Base-by-base conservation (phyloP, 1,284 basidiomycete species). In the Pseudozyma tsukubaensis region DNA sequence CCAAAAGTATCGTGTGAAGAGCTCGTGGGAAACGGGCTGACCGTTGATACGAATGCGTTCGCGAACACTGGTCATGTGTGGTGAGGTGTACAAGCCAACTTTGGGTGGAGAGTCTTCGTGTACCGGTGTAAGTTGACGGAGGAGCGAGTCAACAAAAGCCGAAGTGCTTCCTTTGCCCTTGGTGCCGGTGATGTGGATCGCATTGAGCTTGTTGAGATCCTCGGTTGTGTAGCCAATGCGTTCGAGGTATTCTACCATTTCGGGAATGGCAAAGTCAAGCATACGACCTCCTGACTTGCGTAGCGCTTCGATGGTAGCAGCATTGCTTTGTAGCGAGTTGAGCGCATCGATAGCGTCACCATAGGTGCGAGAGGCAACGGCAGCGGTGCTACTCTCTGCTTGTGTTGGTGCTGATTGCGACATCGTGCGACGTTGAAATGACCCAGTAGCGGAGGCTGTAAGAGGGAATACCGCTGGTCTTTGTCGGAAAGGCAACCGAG, bases 131-230 rank as follows among this genome's bases (percentile, higher is more conserved):
- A 76, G 66, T 21, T 74, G 58, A 7, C 70, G 77, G 1, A 84
- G 57, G 16, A 86, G 64, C 16, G 82, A 81, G 39, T 83, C 82
- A 40, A 81, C 83, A 79, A 99, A 99, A 2, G 97, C 96, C 62
- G 92, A 94, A 0, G 97, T 97, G 3, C 94, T 98, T 3, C 97
- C 97, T 85, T 99, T 99, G 48, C 97, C 97, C 86, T 99, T 99
- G 5, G 97, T 99, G 3, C 97, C 97, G 13, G 97, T 96, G 80
- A 99, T 91, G 86, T 99, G 97, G 36, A 99, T 89, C 59, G 95
- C 94, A 85, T 98, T 97, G 70, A 99, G 88, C 50, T 86, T 86
- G 85, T 99, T 95, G 55, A 99, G 87, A 77, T 95, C 91, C 56
- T 89, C 86, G 29, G 92, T 89, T 44, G 35, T 87, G 86, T 98